phyloP scores from a whole-genome alignment of 129 eudicot genomes.

The Glebionis coronaria region DNA sequence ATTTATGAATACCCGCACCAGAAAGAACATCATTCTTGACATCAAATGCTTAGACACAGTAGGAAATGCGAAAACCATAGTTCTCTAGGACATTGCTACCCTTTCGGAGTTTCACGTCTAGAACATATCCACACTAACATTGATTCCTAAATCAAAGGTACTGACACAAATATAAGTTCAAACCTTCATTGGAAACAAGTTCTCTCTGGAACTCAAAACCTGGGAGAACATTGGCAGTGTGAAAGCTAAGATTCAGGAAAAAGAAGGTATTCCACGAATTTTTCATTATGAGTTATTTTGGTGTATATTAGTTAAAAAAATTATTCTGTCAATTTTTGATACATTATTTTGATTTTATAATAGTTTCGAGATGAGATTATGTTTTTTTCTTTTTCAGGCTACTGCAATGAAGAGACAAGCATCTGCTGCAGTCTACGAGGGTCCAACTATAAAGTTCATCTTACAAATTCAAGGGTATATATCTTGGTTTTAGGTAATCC shows the following conservation, averaged over 20 bases:
- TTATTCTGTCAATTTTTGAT: too few relatives aligned
- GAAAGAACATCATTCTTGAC: not conserved
- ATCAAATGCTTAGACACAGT: not conserved
- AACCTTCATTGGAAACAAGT: not conserved
- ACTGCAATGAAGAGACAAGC: too few relatives aligned
- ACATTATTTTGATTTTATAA: too few relatives aligned
- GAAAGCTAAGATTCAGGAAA: too few relatives aligned
- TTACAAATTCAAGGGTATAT: too few relatives aligned
- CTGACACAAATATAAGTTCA: not conserved
- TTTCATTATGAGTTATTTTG: too few relatives aligned
- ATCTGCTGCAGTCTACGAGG: too few relatives aligned
- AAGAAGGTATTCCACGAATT: too few relatives aligned
- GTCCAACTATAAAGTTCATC: too few relatives aligned
- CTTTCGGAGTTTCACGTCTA: not conserved
- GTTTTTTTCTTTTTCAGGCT: too few relatives aligned
- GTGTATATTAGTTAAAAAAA: too few relatives aligned
- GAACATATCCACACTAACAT: not conserved
- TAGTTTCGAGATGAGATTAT: too few relatives aligned
- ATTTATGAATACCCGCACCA: not conserved
- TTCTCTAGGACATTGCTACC: not conserved
- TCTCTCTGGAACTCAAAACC: not conserved
- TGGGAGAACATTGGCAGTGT: not conserved
- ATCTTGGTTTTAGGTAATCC: conserved; percentile 63
- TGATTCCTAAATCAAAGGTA: not conserved
- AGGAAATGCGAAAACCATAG: not conserved